Base-by-base conservation (phyloP, 2,329 filamentous ascomycete genomes). In the Ceratocystis diversiconidia region DNA sequence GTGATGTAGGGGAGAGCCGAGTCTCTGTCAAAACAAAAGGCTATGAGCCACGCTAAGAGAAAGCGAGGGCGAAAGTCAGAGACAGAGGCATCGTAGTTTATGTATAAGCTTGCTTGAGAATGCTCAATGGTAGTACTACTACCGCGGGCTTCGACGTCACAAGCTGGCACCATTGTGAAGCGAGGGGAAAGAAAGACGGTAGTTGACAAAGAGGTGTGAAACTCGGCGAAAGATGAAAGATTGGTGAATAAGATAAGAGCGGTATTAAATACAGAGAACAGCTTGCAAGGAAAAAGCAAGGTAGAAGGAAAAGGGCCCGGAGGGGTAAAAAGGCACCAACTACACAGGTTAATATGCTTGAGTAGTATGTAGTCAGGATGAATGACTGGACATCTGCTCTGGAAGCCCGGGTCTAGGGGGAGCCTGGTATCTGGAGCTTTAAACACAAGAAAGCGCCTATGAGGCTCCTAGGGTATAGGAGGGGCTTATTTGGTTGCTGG, bases 31-130 rank as follows among this genome's bases (percentile, higher is more conserved):
- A 70, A 68, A 64, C 70, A 69, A 12, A 70, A 67, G 8, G 70
- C 66, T 30, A 70, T 65, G 8, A 70, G 69, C 70, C 70, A 71
- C 25, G 70, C 63, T 5, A 71, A 68, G 15, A 71, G 62, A n/a
- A 71, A 61, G 65, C 70, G 68, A 25, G 69, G 59, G 41, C 60
- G 66, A 25, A 68, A 64, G 7, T 64, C 63, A 28, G 65, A 60
- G n/a, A 69, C 52, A 30, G 57, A 61, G 32, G 43, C 46, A 25
- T 52, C 30, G 8, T 8, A 32, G 22, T 50, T 36, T 15, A 65
- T 61, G 19, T 46, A 28, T 6, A 67, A 28, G 22, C 10, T 61
- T 44, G 43, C 28, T 19, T 52, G 43, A 19, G 59, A 61, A 50
- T 52, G 61, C 48, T 65, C 30, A 10, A 65, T 44, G 43, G 61